These are phyloP conservation scores for Paramyrothecium roridum DNA, from an alignment of 2,329 filamentous ascomycete species.

Conservation along the genomic window DNA sequence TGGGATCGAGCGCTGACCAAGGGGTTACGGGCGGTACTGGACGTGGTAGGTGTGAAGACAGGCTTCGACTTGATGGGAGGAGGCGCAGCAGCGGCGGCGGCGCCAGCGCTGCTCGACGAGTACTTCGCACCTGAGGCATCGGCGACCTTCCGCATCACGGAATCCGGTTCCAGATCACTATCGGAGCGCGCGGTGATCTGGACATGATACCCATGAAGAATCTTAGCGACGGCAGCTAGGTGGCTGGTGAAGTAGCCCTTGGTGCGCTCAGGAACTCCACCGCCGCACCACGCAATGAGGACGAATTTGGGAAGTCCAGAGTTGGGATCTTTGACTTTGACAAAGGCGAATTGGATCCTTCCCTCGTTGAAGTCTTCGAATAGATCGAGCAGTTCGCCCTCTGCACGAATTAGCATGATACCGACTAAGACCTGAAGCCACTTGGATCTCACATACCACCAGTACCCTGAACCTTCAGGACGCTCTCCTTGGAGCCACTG, in stretches of 20 bases:
- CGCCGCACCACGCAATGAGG: constrained; percentile 94
- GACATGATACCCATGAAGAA: constrained; percentile 95
- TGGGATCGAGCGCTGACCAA: constrained; percentile 63
- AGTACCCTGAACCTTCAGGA: constrained; percentile 89
- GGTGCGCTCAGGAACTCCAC: constrained; percentile 95
- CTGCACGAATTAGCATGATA: constrained; percentile 39
- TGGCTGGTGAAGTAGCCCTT: constrained; percentile 99
- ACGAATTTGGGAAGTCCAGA: constrained; percentile 85
- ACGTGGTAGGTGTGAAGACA: constrained; percentile 76
- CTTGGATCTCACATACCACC: constrained; percentile 57
- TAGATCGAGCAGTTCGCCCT: constrained; percentile 86
- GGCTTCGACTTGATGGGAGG: constrained; percentile 84
- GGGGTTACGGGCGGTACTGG: constrained; percentile 55
- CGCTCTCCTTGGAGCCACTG: constrained; percentile 80
- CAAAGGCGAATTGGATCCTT: constrained; percentile 92
- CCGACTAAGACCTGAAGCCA: constrained; percentile 2
- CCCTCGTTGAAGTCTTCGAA: constrained; percentile 97
- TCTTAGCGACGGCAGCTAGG: constrained; percentile 80
- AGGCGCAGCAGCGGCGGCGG: constrained; percentile 49
- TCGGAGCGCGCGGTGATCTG: constrained; percentile 95
- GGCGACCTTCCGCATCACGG: constrained; percentile 87
- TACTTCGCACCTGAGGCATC: constrained; percentile 96
- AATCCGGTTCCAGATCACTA: constrained; percentile 79
- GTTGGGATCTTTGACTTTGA: constrained; percentile 96
- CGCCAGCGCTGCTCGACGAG: constrained; percentile 62